phyloP scores from a whole-genome alignment of 1,284 basidiomycete genomes.

The Ganoderma meredithae region DNA sequence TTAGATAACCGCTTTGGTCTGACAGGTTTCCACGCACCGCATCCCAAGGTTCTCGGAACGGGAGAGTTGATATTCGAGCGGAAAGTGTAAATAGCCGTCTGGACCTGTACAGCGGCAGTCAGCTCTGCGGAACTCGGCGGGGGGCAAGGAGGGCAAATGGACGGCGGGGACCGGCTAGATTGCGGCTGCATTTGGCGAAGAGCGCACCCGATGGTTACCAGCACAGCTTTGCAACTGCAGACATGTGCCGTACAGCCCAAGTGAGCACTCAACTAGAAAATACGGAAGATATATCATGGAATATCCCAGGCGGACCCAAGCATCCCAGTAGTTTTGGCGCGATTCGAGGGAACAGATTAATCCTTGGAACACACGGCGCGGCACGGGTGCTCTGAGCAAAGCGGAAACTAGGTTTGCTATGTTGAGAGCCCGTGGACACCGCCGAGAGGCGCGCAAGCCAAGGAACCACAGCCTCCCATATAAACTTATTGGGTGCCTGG shows the following conservation, averaged over 20 bases:
- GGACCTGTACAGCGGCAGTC: conserved; percentile 14
- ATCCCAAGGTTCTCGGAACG: conserved; percentile 4
- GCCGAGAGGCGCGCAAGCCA: conserved; percentile 1
- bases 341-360: background rate
- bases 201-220: conserved; percentile 13
- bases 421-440: background rate
- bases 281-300: background rate
- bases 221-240: conserved; percentile 16
- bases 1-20: conserved; percentile 22
- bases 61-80: conserved; percentile 7
- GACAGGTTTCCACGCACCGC: conserved; percentile 9
- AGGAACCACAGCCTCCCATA: conserved; percentile 15
- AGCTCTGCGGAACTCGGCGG: conserved; percentile 1
- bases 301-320: background rate
- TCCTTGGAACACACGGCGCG: background rate
- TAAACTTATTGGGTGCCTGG: conserved; percentile 6
- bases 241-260: conserved; percentile 3
- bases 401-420: conserved; percentile 7
- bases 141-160: background rate
- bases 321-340: background rate
- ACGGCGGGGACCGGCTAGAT: conserved; percentile 2
- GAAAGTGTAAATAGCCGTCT: conserved; percentile 12
- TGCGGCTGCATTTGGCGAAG: conserved; percentile 6
- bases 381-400: background rate
- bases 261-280: background rate